These are phyloP conservation scores for Podila epigama DNA, from an alignment of 192 early-diverging fungal species.

Conservation along the genomic window DNA sequence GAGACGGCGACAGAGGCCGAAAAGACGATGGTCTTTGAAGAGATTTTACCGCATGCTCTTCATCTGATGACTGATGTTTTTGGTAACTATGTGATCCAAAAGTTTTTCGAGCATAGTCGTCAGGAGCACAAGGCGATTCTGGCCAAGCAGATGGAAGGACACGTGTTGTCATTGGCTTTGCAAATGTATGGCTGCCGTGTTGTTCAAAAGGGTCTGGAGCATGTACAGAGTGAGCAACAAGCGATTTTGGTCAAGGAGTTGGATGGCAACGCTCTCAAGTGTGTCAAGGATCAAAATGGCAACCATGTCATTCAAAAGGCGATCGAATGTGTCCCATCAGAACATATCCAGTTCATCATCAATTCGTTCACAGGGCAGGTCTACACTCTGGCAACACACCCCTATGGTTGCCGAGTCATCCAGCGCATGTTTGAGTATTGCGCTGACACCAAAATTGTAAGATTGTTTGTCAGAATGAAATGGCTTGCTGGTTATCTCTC, in stretches of 20 bases:
- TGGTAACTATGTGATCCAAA: slow-evolving; percentile 99
- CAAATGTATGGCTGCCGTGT: slow-evolving; percentile 99
- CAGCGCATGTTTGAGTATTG: slow-evolving; percentile 99
- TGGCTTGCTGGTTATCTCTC: not conserved
- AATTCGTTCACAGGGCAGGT: slow-evolving; percentile 97
- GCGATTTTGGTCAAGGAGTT: slow-evolving; percentile 85
- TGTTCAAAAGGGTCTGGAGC: slow-evolving; percentile 94
- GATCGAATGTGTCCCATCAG: slow-evolving; percentile 89
- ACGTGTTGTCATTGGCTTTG: slow-evolving; percentile 88
- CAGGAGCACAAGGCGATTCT: slow-evolving; percentile 89
- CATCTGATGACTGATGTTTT: slow-evolving; percentile 98
- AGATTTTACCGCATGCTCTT: slow-evolving; percentile 85
- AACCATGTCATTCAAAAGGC: slow-evolving; percentile 99
- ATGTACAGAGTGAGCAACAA: slow-evolving; percentile 92
- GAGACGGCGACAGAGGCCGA: slow-evolving; percentile 91
- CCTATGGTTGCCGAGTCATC: slow-evolving; percentile 97
- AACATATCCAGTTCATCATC: slow-evolving; percentile 95
- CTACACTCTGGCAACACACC: slow-evolving; percentile 93
- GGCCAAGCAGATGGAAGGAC: slow-evolving; percentile 93
- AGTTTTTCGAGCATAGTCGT: slow-evolving; percentile 97
- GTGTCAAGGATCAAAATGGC: slow-evolving; percentile 98
- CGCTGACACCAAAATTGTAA: slow-evolving; percentile 76
- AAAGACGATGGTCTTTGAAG: slow-evolving; percentile 94
- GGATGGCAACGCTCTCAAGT: slow-evolving; percentile 93
- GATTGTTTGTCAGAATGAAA: not conserved